These are phyloP conservation scores for Pseudohyphozyma bogoriensis DNA, from an alignment of 768 basidiomycete genomes.

Conservation along the genomic window DNA sequence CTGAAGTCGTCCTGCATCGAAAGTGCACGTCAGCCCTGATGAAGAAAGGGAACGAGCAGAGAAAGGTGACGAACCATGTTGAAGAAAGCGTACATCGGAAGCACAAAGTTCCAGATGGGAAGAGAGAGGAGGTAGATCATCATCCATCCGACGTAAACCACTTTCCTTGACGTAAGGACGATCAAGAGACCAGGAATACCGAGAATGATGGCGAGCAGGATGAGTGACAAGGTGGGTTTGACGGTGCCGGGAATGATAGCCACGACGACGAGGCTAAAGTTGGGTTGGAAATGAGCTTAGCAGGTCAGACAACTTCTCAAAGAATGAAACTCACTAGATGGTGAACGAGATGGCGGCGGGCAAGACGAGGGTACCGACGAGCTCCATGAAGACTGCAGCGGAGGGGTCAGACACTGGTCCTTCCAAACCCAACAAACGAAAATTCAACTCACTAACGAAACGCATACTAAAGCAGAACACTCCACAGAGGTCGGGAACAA, in stretches of 20 bases:
- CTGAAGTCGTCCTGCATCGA: constrained; percentile 4
- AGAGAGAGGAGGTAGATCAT: constrained; percentile 67
- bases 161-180: constrained; percentile 86
- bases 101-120: constrained; percentile 92
- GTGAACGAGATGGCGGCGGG: constrained; percentile 98
- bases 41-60: background rate
- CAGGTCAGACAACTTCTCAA: no score
- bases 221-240: constrained; percentile 69
- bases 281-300: no score
- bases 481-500: constrained; percentile 95
- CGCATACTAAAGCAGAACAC: constrained; percentile 99
- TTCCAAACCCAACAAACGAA: background rate
- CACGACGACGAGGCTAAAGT: constrained; percentile 61
- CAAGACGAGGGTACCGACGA: constrained; percentile 88
- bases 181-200: constrained; percentile 93
- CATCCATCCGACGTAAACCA: constrained; percentile 85
- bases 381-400: constrained; percentile 66
- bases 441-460: constrained; percentile 50
- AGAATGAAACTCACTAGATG: constrained; percentile 49
- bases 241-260: constrained; percentile 72
- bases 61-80: constrained; percentile 93
- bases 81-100: constrained; percentile 89
- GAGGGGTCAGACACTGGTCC: background rate
- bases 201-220: constrained; percentile 84
- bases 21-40: background rate